Evolutionary conservation across 805 yeast species (phyloP), one percentile per base, ranked within the genome.

Genomic region (Teunomyces barrocoloradensis): DNA sequence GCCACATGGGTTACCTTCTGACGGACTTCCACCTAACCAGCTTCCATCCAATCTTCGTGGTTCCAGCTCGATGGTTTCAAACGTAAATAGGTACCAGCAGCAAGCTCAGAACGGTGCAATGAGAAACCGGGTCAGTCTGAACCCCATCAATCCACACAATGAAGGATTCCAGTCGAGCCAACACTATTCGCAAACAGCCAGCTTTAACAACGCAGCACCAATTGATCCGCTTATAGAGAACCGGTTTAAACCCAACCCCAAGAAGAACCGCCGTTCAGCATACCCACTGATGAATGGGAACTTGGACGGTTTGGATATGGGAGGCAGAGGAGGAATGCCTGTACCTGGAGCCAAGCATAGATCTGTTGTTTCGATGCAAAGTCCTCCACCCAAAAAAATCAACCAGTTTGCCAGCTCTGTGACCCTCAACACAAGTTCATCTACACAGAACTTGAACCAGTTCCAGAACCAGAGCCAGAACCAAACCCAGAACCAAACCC

Each of bases 281-380:
- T 64, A 62, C 51, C 66, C 71, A 5, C 61, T 56, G 37, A 60
- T 67, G 59, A 58, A 59, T 17, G 68, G 65, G n/a, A 58, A 56
- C 48, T 42, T 63, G 21, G 61, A 60, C 9, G 67, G 65, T 1
- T 45, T 71, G 15, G 77, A 72, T 55, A 63, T 69, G 61, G 76
- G 77, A 11, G 76, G 75, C n/a, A 61, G 77, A 53, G 77, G 75
- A 17, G 77, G 77, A 6, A 73, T 73, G 77, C 77, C 76, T 2
- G 66, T 66, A 65, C 44, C 38, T 6, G 18, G 25, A 20, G 40
- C 40, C 13, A 51, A 49, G 41, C 50, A 52, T 42, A 45, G 51
- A 5, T 49, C 54, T 17, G 39, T 44, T 47, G 40, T n/a, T 6
- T 12, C 40, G 6, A 21, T 37, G 17, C 40, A 37, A 37, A 37